Percentiles rank a stretch among this genome's conserved stretches.
These are phyloP conservation scores for Cyclanthera cordifolia DNA, from an alignment of 306 rosid genomes.

Conservation along the genomic window DNA sequence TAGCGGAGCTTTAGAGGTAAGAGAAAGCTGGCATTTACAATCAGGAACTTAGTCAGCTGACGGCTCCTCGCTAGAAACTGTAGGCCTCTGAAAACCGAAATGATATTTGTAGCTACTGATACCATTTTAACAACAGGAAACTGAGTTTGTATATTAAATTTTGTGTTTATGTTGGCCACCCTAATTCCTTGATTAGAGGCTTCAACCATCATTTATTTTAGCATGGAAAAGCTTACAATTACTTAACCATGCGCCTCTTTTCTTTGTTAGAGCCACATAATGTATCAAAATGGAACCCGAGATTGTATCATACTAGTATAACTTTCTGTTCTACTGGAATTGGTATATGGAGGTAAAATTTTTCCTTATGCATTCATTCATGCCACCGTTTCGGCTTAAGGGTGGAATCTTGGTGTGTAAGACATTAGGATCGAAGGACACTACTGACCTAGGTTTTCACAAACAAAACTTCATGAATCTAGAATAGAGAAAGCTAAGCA, in stretches of 20 bases:
- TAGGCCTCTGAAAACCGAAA: background rate
- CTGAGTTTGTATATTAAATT: background rate
- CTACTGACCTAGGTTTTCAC: no score
- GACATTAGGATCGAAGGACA: no score
- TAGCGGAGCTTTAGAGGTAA: background rate
- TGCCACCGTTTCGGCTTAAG: no score
- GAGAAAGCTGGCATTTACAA: background rate
- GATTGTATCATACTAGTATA: background rate
- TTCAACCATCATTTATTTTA: background rate
- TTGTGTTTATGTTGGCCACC: background rate
- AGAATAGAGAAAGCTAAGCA: no score
- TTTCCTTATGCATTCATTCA: no score
- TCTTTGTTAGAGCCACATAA: background rate
- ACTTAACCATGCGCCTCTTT: background rate
- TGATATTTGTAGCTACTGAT: background rate
- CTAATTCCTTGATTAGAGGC: background rate
- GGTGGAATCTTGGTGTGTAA: no score
- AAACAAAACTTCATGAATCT: no score
- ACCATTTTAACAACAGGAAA: background rate
- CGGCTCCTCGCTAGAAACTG: no score
- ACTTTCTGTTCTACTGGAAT: background rate
- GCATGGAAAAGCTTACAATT: background rate
- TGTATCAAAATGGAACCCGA: background rate
- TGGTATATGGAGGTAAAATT: background rate
- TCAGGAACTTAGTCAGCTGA: background rate